Evolutionary conservation across 179 eudicot species (phyloP).

Genomic region (Heliamphora pulchella): DNA sequence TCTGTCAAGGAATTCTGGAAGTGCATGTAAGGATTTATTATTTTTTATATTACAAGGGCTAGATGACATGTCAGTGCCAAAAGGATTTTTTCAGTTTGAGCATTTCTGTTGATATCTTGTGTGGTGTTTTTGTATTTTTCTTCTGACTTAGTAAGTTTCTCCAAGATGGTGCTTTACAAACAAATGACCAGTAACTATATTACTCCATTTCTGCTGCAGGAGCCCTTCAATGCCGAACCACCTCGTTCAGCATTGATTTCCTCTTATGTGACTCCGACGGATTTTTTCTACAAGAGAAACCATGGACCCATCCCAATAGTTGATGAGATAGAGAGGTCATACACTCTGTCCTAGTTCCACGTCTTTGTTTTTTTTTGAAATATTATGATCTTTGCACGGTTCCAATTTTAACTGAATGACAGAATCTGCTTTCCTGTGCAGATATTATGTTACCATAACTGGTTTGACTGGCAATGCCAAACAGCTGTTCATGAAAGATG

Average conservation of each 20-base stretch:
- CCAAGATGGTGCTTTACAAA: background rate
- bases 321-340: slow-evolving; percentile 71
- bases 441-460: slow-evolving; percentile 60
- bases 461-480: slow-evolving; percentile 49
- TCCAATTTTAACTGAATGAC: slow-evolving; percentile 2
- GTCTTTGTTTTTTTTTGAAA: background rate
- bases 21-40: background rate
- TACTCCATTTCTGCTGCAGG: slow-evolving; percentile 38
- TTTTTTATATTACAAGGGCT: background rate
- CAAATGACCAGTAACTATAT: background rate
- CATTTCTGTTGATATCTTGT: slow-evolving; percentile 1
- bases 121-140: background rate
- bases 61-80: background rate
- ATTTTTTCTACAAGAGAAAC: slow-evolving; percentile 86
- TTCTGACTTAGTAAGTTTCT: background rate
- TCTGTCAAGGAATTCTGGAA: background rate
- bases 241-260: slow-evolving; percentile 64
- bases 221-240: slow-evolving; percentile 97
- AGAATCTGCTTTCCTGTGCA: slow-evolving; percentile 30
- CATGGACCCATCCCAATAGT: slow-evolving; percentile 94
- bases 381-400: too few relatives aligned
- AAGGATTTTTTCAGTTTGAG: too few relatives aligned
- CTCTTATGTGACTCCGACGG: slow-evolving; percentile 90
- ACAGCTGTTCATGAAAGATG: slow-evolving; percentile 70
- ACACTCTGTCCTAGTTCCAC: background rate